Conservation (phyloP, 2,329 filamentous ascomycete genomes). For the Verticillium zaregamsianum region DNA sequence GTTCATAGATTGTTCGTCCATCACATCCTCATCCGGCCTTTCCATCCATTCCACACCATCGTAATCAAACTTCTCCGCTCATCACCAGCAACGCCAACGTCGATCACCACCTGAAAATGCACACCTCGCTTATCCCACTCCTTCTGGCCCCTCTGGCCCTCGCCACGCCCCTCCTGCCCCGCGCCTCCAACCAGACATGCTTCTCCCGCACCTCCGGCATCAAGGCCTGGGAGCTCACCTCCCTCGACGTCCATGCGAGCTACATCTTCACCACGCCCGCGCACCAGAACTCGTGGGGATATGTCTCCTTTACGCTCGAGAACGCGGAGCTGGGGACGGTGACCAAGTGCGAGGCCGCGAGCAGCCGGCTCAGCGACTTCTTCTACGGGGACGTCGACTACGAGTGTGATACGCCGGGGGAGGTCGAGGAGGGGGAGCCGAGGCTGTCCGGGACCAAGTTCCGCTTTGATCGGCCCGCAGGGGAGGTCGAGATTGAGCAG, state of each 20-base stretch:
- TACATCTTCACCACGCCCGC: slow-evolving; percentile 46
- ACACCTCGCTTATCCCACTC: slow-evolving; percentile 5
- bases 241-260: slow-evolving; percentile 44
- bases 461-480: slow-evolving; percentile 32
- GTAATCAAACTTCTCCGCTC: neutral
- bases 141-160: slow-evolving; percentile 5
- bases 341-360: slow-evolving; percentile 34
- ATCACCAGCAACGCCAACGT: neutral
- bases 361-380: slow-evolving; percentile 40
- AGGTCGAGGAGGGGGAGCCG: slow-evolving; percentile 15
- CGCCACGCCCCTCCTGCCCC: slow-evolving; percentile 5
- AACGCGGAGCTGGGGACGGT: slow-evolving; percentile 37
- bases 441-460: slow-evolving; percentile 30
- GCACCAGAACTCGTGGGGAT: slow-evolving; percentile 45
- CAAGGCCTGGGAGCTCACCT: slow-evolving; percentile 32
- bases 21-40: neutral
- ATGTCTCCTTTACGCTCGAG: slow-evolving; percentile 43
- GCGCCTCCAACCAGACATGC: slow-evolving; percentile 4
- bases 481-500: slow-evolving; percentile 39
- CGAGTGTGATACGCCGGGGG: slow-evolving; percentile 32
- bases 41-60: neutral
- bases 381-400: slow-evolving; percentile 45
- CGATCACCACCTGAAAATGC: slow-evolving; percentile 3
- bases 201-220: slow-evolving; percentile 13
- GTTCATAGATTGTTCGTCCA: neutral